Percentiles rank a stretch among this genome's conserved stretches.
phyloP scores from a whole-genome alignment of 495 filamentous ascomycete genomes.

The Daldinia childiae region DNA sequence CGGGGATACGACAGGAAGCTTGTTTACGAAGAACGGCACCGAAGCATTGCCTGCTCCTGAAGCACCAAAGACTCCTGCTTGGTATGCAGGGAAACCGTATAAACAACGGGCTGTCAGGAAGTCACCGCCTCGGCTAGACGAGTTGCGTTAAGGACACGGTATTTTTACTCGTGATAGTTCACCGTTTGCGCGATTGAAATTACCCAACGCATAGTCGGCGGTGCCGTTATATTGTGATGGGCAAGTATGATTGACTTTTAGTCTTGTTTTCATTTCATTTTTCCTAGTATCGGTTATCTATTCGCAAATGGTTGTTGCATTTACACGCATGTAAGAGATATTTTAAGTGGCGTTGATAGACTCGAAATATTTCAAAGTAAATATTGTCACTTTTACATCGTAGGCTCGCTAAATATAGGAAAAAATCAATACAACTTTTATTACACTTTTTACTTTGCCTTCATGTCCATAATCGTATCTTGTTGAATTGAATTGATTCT shows the following conservation, averaged over 20 bases:
- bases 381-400: background rate
- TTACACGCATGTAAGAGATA: background rate
- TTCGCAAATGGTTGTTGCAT: background rate
- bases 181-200: background rate
- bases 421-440: no score
- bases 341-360: background rate
- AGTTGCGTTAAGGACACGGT: background rate
- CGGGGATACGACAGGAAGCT: constrained; percentile 50
- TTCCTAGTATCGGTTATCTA: background rate
- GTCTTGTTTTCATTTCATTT: background rate
- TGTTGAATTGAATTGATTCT: background rate
- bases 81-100: constrained; percentile 12
- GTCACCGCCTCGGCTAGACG: background rate
- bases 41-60: constrained; percentile 20
- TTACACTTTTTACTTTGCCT: no score
- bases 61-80: constrained; percentile 7
- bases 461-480: no score
- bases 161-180: background rate
- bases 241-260: background rate
- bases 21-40: constrained; percentile 37
- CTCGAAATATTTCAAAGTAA: background rate
- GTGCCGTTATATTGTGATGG: background rate
- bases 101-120: constrained; percentile 23
- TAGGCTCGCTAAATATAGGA: no score
- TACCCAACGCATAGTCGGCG: background rate